Evolutionary conservation across 345 rosid genomes (phyloP).

Genomic region (Moricandia arvensis): DNA sequence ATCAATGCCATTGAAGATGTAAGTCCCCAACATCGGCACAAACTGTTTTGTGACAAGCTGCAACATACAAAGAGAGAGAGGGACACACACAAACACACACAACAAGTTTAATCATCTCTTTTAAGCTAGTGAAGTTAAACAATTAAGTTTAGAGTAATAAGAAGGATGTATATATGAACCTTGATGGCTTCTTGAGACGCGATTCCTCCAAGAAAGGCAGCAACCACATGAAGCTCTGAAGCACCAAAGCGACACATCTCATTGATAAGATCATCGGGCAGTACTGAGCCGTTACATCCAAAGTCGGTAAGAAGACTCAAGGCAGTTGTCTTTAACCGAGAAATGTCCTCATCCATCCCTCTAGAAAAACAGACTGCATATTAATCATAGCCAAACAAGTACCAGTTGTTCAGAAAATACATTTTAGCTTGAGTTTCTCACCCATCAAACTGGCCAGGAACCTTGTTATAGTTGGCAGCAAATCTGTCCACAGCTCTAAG

Average conservation of each 20-base stretch:
- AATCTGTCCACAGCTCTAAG: slow-evolving; percentile 89
- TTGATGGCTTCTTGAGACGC: slow-evolving; percentile 95
- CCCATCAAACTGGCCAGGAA: slow-evolving; percentile 97
- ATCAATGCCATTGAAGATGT: slow-evolving; percentile 91
- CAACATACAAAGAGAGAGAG: not conserved
- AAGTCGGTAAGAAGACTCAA: slow-evolving; percentile 69
- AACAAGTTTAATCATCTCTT: not conserved
- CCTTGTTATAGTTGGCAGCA: slow-evolving; percentile 82
- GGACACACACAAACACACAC: not conserved
- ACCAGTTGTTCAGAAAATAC: not conserved
- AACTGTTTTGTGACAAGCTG: slow-evolving; percentile 94
- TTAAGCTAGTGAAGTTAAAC: not conserved
- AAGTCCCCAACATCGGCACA: slow-evolving; percentile 85
- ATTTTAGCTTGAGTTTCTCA: slow-evolving; percentile 36
- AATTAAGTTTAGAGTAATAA: not conserved
- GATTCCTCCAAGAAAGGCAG: slow-evolving; percentile 89
- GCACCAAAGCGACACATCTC: slow-evolving; percentile 98
- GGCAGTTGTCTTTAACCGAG: slow-evolving; percentile 72
- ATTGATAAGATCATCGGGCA: slow-evolving; percentile 85
- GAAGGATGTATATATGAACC: slow-evolving; percentile 41
- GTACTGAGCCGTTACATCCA: slow-evolving; percentile 80
- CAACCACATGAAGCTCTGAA: slow-evolving; percentile 92
- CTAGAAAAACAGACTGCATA: slow-evolving; percentile 35
- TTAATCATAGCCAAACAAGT: slow-evolving; percentile 8
- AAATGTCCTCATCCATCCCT: slow-evolving; percentile 86